These are phyloP conservation scores for Stylonectria norvegica DNA, from an alignment of 2,329 filamentous ascomycete genomes.

Conservation along the genomic window DNA sequence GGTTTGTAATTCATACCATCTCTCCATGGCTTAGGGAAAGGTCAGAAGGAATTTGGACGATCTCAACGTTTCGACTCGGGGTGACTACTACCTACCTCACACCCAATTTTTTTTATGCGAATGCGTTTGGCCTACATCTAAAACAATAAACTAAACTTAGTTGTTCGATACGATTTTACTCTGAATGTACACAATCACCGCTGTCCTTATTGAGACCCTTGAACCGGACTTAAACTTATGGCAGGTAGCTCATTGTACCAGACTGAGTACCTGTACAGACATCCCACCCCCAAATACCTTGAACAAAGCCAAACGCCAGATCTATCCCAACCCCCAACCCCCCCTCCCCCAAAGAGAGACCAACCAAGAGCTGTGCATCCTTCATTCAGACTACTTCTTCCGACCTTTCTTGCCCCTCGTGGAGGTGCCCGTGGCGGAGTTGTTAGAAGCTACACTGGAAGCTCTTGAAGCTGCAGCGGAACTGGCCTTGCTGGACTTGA, in stretches of 20 bases:
- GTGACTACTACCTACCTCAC: no score
- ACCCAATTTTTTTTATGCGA: not conserved
- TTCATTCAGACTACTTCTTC: conserved; percentile 27
- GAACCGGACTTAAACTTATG: no score
- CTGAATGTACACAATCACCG: no score
- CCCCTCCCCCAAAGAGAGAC: conserved; percentile 9
- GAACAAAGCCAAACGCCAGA: conserved; percentile 28
- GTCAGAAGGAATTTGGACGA: conserved; percentile 24
- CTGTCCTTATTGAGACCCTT: no score
- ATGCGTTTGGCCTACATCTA: no score
- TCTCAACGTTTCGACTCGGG: conserved; percentile 16
- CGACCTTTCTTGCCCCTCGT: conserved; percentile 47
- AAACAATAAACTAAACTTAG: no score
- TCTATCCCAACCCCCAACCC: conserved; percentile 17
- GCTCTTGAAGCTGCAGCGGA: conserved; percentile 79
- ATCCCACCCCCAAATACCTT: no score
- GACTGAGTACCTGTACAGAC: conserved; percentile 11
- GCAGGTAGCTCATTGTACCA: conserved; percentile 12
- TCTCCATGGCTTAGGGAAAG: conserved; percentile 28
- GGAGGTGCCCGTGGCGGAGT: conserved; percentile 50
- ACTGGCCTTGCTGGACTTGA: conserved; percentile 76
- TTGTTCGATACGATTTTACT: no score
- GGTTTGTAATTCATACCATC: conserved; percentile 32
- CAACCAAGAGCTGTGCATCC: conserved; percentile 9
- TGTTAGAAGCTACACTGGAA: conserved; percentile 79